These are phyloP conservation scores for Saccharomycopsis crataegensis DNA, from an alignment of 1,139 yeast genomes.

Conservation along the genomic window DNA sequence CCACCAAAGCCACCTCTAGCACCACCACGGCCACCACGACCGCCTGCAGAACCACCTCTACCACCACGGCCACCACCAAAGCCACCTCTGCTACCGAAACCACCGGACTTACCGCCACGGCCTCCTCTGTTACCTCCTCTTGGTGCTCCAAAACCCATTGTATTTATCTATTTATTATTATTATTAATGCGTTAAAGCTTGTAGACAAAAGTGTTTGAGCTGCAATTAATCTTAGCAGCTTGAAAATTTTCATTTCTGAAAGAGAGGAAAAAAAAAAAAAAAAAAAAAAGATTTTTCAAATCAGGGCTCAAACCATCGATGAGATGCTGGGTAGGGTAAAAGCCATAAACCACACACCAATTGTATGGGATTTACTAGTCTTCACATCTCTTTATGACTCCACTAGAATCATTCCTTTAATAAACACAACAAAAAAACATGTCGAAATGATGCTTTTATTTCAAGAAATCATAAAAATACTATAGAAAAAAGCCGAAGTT, in stretches of 20 bases:
- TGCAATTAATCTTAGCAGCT: not conserved
- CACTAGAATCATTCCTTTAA: not conserved
- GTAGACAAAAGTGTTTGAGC: too few relatives aligned
- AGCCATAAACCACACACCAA: too few relatives aligned
- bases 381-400: not conserved
- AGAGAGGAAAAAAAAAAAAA: too few relatives aligned
- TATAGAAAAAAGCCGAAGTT: not conserved
- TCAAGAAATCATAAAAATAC: too few relatives aligned
- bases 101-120: constrained; percentile 31
- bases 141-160: constrained; percentile 28
- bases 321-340: too few relatives aligned
- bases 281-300: too few relatives aligned
- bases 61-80: constrained; percentile 29
- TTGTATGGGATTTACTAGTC: not conserved
- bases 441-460: not conserved
- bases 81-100: constrained; percentile 31
- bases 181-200: too few relatives aligned
- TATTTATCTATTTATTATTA: not conserved
- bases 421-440: not conserved
- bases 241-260: too few relatives aligned
- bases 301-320: too few relatives aligned
- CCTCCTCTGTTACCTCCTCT: constrained; percentile 44
- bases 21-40: constrained; percentile 45
- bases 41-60: constrained; percentile 32
- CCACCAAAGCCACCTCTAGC: constrained; percentile 65